phyloP scores from a whole-genome alignment of 2,329 filamentous ascomycete species.

The Pseudogymnoascus sp. region DNA sequence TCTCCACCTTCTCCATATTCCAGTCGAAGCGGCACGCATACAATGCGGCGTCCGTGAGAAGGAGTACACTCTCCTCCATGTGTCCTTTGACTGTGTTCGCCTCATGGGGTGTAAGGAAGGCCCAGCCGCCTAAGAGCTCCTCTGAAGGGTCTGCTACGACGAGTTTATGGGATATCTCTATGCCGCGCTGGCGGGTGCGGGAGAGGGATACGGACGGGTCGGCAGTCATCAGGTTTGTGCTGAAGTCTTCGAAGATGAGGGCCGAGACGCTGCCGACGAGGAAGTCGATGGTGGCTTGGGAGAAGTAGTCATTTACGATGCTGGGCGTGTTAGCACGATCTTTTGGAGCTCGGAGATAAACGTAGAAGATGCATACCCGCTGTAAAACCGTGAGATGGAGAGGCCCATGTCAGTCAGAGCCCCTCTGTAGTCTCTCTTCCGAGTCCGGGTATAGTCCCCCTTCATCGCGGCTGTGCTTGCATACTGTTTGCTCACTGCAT shows the following conservation, averaged over 20 bases:
- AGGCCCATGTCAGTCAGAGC: constrained; percentile 86
- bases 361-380: constrained; percentile 42
- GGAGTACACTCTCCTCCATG: constrained; percentile 79
- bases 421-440: constrained; percentile 82
- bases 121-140: constrained; percentile 85
- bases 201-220: constrained; percentile 84
- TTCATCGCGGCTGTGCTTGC: constrained; percentile 93
- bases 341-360: not conserved
- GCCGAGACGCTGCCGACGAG: constrained; percentile 80
- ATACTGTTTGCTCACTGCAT: constrained; percentile 92
- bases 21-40: constrained; percentile 92
- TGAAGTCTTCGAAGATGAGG: constrained; percentile 86
- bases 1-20: constrained; percentile 88
- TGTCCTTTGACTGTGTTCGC: constrained; percentile 63
- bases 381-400: constrained; percentile 69
- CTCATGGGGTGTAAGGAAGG: constrained; percentile 65
- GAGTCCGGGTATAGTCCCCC: constrained; percentile 88
- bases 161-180: constrained; percentile 79
- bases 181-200: constrained; percentile 78
- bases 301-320: constrained; percentile 96
- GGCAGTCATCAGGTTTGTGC: constrained; percentile 83
- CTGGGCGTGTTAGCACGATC: constrained; percentile 38
- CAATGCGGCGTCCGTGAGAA: constrained; percentile 75
- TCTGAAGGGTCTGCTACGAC: constrained; percentile 78
- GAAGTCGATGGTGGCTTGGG: constrained; percentile 91